A percentile compares a stretch with the other conserved stretches of the same genome.
Evolutionary conservation across 2,329 filamentous ascomycete genomes (phyloP).

Genomic region (Colletotrichum tamarilloi): DNA sequence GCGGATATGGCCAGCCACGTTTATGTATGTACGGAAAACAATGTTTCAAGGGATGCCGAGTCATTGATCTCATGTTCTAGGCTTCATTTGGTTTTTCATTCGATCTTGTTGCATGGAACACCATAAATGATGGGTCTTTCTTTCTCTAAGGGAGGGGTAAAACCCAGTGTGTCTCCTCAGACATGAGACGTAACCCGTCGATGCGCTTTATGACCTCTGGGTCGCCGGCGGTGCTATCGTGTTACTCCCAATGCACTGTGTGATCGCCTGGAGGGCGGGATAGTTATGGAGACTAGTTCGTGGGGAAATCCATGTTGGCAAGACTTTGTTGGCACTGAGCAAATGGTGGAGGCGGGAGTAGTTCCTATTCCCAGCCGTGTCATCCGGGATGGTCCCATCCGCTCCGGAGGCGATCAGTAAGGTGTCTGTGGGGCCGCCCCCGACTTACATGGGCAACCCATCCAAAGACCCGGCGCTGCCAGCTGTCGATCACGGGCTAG

Average conservation of each 20-base stretch:
- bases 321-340: slow-evolving; percentile 6
- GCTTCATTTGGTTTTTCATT: slow-evolving; percentile 14
- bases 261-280: neutral
- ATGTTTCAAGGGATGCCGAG: slow-evolving; percentile 17
- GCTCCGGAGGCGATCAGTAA: slow-evolving; percentile 18
- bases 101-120: slow-evolving; percentile 24
- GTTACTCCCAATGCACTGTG: neutral
- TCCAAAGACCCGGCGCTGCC: neutral
- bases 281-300: neutral
- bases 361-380: neutral
- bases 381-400: slow-evolving; percentile 22
- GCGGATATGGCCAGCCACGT: slow-evolving; percentile 79
- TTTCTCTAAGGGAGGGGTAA: neutral
- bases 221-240: neutral
- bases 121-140: slow-evolving; percentile 9
- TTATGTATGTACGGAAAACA: slow-evolving; percentile 80
- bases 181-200: slow-evolving; percentile 9
- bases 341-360: neutral
- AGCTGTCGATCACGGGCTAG: slow-evolving; percentile 11
- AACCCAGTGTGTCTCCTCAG: slow-evolving; percentile 4
- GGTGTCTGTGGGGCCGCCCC: slow-evolving; percentile 6
- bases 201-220: neutral
- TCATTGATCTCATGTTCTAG: slow-evolving; percentile 16
- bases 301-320: slow-evolving; percentile 14
- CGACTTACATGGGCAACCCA: slow-evolving; percentile 1